These are phyloP conservation scores for Fragilaria radians DNA, from an alignment of 108 stramenopile species.

Conservation along the genomic window DNA sequence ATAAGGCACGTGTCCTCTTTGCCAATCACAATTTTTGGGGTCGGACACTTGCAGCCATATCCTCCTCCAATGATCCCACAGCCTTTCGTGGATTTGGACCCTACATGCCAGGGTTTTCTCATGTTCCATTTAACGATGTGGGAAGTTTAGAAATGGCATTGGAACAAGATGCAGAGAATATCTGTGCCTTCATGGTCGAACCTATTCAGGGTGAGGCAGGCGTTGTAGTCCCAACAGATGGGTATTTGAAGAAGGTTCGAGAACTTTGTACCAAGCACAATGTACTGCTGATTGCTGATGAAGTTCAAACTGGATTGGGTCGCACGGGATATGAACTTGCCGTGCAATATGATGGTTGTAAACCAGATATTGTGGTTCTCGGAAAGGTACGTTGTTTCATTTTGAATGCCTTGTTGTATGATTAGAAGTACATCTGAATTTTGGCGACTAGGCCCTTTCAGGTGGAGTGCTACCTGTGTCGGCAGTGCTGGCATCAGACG, in stretches of 20 bases:
- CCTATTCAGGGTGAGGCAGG: slow-evolving; percentile 99
- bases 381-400: slow-evolving; percentile 59
- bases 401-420: not conserved
- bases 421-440: not conserved
- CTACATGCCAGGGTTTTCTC: slow-evolving; percentile 94
- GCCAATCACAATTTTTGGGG: slow-evolving; percentile 99
- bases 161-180: slow-evolving; percentile 74
- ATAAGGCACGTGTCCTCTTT: slow-evolving; percentile 89
- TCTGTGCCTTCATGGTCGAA: slow-evolving; percentile 98
- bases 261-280: slow-evolving; percentile 90
- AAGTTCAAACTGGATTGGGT: slow-evolving; percentile 98
- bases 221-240: slow-evolving; percentile 96
- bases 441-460: slow-evolving; percentile 61
- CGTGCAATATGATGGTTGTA: slow-evolving; percentile 84
- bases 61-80: slow-evolving; percentile 90
- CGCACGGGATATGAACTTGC: slow-evolving; percentile 92
- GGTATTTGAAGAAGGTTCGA: slow-evolving; percentile 88
- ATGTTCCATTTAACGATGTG: slow-evolving; percentile 87
- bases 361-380: slow-evolving; percentile 94
- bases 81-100: slow-evolving; percentile 92
- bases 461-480: slow-evolving; percentile 97
- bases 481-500: slow-evolving; percentile 91
- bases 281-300: slow-evolving; percentile 96
- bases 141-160: slow-evolving; percentile 81
- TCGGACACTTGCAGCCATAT: slow-evolving; percentile 97